A percentile compares a stretch with the other conserved stretches of the same genome.
Conservation (phyloP, 495 filamentous ascomycete species). For the Penicillium odoratum region DNA sequence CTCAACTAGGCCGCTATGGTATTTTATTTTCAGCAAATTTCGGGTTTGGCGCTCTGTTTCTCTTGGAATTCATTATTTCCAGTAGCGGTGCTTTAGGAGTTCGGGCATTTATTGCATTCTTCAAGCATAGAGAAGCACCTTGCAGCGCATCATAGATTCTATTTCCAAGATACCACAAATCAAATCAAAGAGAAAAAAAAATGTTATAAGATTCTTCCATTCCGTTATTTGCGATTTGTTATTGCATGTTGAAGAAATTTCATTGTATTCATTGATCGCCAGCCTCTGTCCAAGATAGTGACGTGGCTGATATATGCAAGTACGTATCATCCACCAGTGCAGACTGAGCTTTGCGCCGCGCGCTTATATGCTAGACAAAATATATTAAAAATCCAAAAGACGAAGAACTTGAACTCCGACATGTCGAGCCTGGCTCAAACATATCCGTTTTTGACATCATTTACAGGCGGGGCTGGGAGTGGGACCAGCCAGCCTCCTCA, state of each 20-base stretch:
- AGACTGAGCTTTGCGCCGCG: constrained; percentile 15
- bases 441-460: not conserved
- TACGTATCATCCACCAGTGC: not conserved
- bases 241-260: not conserved
- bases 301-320: not conserved
- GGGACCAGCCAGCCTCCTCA: constrained; percentile 59
- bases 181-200: not conserved
- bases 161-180: not conserved
- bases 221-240: not conserved
- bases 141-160: not conserved
- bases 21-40: constrained; percentile 6
- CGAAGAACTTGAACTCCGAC: constrained; percentile 15
- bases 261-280: not conserved
- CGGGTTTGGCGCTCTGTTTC: not conserved
- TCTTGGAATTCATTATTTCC: not conserved
- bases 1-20: no score
- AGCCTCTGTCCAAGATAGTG: not conserved
- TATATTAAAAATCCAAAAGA: constrained; percentile 4
- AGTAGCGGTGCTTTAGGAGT: constrained; percentile 9
- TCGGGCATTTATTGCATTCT: constrained; percentile 6
- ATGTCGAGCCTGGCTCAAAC: constrained; percentile 8
- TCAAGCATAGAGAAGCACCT: not conserved
- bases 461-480: constrained; percentile 49
- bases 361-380: constrained; percentile 29
- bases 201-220: not conserved